A percentile compares a stretch with the other conserved stretches of the same genome.
These are phyloP conservation scores for Mollisiaceae sp. DNA, from an alignment of 2,329 filamentous ascomycete species.

Conservation along the genomic window DNA sequence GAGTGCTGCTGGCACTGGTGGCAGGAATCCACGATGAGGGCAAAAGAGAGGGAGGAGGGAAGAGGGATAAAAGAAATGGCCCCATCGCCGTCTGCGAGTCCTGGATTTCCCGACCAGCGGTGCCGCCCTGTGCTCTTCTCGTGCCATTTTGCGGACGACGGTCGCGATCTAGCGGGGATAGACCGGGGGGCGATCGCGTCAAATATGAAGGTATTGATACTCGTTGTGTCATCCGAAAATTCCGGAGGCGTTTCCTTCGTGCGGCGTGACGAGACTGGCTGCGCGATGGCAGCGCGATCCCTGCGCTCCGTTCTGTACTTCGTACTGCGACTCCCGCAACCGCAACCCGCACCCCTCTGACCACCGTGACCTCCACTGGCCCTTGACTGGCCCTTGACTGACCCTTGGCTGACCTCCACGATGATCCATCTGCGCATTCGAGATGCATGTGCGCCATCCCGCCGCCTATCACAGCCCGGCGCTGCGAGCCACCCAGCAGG, in stretches of 20 bases:
- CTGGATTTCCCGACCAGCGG: not conserved
- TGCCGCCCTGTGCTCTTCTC: not conserved
- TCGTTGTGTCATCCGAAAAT: not conserved
- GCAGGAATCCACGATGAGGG: not conserved
- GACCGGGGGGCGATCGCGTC: not conserved
- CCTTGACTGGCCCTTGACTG: too few species aligned
- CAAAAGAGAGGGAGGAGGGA: slow-evolving; percentile 1
- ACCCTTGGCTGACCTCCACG: too few species aligned
- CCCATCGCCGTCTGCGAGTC: not conserved
- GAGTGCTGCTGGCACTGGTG: not conserved
- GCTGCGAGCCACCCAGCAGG: not conserved
- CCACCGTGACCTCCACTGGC: too few species aligned
- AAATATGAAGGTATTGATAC: slow-evolving; percentile 7
- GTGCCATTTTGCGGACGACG: not conserved
- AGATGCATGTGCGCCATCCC: not conserved
- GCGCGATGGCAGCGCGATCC: not conserved
- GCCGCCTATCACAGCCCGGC: not conserved
- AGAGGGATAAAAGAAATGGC: slow-evolving; percentile 2
- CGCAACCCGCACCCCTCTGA: slow-evolving; percentile 1
- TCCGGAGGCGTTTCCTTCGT: slow-evolving; percentile 4
- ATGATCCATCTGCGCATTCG: too few species aligned
- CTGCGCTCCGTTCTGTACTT: too few species aligned
- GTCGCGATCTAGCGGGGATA: not conserved
- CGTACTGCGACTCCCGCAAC: too few species aligned
- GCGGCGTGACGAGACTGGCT: slow-evolving; percentile 1